Evolutionary conservation across 1,139 yeast genomes (phyloP).

Genomic region (Magnusiomyces clavatus): DNA sequence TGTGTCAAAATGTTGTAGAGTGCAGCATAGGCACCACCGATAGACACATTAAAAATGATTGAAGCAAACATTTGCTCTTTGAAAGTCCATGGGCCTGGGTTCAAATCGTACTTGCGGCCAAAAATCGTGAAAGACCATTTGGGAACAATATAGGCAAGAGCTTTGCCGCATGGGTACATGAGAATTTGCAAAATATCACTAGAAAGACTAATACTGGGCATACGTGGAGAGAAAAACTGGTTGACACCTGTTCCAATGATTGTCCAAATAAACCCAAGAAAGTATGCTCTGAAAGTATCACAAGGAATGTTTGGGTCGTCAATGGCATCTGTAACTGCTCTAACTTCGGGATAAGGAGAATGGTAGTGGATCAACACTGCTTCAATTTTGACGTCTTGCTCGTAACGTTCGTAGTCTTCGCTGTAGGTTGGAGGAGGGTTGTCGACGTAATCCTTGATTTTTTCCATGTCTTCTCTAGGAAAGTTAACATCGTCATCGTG

Average conservation of each 20-base stretch:
- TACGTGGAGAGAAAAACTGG: conserved; percentile 49
- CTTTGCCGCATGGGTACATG: conserved; percentile 46
- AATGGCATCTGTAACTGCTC: conserved; percentile 40
- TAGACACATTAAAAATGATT: conserved; percentile 19
- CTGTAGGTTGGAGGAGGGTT: conserved; percentile 19
- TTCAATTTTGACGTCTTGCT: conserved; percentile 33
- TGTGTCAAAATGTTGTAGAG: conserved; percentile 36
- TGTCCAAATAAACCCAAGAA: conserved; percentile 48
- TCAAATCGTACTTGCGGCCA: conserved; percentile 36
- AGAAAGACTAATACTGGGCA: conserved; percentile 40
- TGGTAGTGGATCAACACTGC: conserved; percentile 39
- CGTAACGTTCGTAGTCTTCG: conserved; percentile 10
- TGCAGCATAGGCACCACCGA: conserved; percentile 29
- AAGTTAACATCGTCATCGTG: conserved; percentile 47
- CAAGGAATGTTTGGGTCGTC: conserved; percentile 38
- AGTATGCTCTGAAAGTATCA: conserved; percentile 48
- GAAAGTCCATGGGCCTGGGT: conserved; percentile 58
- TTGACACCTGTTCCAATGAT: conserved; percentile 49
- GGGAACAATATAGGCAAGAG: conserved; percentile 35
- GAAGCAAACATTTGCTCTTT: conserved; percentile 65
- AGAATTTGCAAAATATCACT: conserved; percentile 48
- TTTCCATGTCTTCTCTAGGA: conserved; percentile 34
- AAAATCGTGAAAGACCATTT: conserved; percentile 38
- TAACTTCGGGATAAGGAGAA: conserved; percentile 46
- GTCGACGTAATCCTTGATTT: conserved; percentile 24